phyloP scores from a whole-genome alignment of 108 stramenopile genomes.

The Cylindrotheca closterium region DNA sequence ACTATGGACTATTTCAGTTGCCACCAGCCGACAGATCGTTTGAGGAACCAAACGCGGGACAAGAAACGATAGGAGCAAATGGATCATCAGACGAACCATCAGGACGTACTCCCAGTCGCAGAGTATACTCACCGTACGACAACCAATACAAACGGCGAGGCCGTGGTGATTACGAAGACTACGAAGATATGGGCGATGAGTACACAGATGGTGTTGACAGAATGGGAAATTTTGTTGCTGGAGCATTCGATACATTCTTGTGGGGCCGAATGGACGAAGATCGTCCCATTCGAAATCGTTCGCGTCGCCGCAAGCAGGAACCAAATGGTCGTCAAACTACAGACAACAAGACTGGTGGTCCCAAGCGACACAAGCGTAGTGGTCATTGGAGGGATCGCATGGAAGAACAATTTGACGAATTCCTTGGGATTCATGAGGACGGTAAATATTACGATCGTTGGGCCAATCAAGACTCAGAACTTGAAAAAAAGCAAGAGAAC shows the following conservation, averaged over 20 bases:
- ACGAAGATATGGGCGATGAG: neutral
- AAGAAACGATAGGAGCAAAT: too few species aligned
- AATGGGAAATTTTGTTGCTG: constrained; percentile 30
- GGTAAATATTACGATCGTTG: constrained; percentile 36
- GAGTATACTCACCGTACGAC: constrained; percentile 23
- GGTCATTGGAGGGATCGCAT: constrained; percentile 41
- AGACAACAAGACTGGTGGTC: neutral
- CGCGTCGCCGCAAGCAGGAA: neutral
- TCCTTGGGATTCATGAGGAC: constrained; percentile 34
- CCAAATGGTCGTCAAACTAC: neutral
- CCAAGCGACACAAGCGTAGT: neutral
- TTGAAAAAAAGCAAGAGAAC: constrained; percentile 20
- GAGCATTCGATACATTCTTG: constrained; percentile 27
- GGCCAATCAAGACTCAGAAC: constrained; percentile 14
- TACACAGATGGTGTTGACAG: constrained; percentile 24
- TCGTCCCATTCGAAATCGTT: neutral
- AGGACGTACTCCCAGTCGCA: too few species aligned
- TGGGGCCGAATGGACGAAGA: constrained; percentile 23
- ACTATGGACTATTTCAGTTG: too few species aligned
- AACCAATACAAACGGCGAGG: too few species aligned
- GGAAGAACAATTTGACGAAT: constrained; percentile 36
- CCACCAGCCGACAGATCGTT: too few species aligned
- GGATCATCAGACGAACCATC: too few species aligned
- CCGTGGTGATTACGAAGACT: neutral
- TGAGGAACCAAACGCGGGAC: too few species aligned